Evolutionary conservation across 2,329 filamentous ascomycete species (phyloP), one percentile per base, ranked within the genome.

Genomic region (Parastagonospora nodorum): DNA sequence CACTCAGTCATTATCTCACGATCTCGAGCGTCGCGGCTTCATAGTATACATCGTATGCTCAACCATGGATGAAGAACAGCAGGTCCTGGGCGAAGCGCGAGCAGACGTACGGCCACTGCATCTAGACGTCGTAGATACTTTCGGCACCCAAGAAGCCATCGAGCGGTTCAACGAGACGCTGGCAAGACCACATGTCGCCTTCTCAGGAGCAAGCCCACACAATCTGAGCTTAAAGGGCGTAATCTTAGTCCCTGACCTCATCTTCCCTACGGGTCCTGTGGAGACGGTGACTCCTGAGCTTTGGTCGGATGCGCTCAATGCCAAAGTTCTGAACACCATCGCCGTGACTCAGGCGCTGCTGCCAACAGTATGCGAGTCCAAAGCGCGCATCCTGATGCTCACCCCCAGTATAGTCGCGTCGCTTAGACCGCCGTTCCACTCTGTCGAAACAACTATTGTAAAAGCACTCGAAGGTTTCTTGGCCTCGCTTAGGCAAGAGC

Each of bases 281-380:
- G 90, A 92, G 55, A 92, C 90, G 4, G 88, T 97, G 51, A 86
- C 90, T 6, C 87, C 90, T 0, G 89, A 90, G 28, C 87, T 85
- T 64, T 94, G 96, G 78, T 90, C 90, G 57, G 91, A 97, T 68
- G 88, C 92, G 30, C 86, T 97, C 72, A 96, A 97, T 74, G 93
- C 91, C 12, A 92, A 96, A 67, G 83, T 99, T 10, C 82, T 97
- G 47, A 89, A 92, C 50, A 93, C 93, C 1, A 91, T 97, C 60
- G 83, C 96, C 45, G 92, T 89, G 5, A 87, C 92, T 33, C 92
- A 97, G 75, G 84, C 90, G 45, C 94, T 97, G 76, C 81, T 97
- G 8, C 78, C 80, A 65, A 65, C 75, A 62, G 57, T 82, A 70
- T 63, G 71, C 71, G 79, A 74, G 74, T 82, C 77, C 78, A 64